phyloP scores from a whole-genome alignment of 441 rosid genomes.

The Pelargonium cotyledonis region DNA sequence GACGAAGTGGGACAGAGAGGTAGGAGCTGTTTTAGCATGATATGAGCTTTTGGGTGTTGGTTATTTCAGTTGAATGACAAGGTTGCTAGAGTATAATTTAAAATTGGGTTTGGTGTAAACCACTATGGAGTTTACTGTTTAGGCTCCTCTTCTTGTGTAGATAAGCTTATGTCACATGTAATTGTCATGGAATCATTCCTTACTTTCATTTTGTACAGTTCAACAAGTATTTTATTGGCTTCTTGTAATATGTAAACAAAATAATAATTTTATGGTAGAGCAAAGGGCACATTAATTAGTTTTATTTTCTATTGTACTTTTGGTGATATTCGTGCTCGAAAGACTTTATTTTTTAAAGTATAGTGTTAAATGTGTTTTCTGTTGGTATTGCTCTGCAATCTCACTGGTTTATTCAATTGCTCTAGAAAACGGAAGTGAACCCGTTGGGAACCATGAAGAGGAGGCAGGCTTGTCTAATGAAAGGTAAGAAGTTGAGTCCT shows the following conservation, averaged over 20 bases:
- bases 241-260: no score
- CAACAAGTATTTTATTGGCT: no score
- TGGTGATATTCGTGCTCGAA: not conserved
- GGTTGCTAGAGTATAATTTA: not conserved
- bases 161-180: not conserved
- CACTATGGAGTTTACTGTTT: not conserved
- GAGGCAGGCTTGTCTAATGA: not conserved
- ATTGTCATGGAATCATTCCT: no score
- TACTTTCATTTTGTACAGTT: no score
- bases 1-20: not conserved
- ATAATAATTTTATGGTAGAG: not conserved
- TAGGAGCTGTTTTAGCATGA: not conserved
- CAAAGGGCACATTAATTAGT: not conserved
- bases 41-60: no score
- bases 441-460: not conserved
- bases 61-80: not conserved
- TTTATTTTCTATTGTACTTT: not conserved
- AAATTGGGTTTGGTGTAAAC: not conserved
- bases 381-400: not conserved
- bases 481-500: not conserved
- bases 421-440: not conserved
- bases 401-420: constrained; percentile 3
- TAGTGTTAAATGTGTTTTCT: not conserved
- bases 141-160: not conserved
- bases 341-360: not conserved